phyloP scores from a whole-genome alignment of 2,329 filamentous ascomycete species.

The Aspergillus udagawae region DNA sequence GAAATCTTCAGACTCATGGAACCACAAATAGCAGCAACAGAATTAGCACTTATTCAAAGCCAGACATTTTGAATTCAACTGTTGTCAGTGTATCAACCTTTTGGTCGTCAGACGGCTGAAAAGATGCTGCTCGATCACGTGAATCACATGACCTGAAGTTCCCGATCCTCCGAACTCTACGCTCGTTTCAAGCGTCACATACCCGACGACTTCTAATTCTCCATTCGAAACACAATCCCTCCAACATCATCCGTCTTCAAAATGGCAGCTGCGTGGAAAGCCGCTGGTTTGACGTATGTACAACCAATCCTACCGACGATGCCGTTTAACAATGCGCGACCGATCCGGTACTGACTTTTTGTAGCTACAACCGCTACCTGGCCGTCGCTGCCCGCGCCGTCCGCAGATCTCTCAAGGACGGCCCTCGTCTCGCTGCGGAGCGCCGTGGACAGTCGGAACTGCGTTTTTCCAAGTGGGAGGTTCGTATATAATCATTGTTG shows the following conservation, averaged over 20 bases:
- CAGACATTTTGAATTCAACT: not conserved
- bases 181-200: slow-evolving; percentile 28
- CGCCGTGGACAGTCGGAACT: slow-evolving; percentile 85
- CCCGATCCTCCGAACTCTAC: slow-evolving; percentile 35
- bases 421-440: slow-evolving; percentile 81
- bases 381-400: slow-evolving; percentile 90
- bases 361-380: slow-evolving; percentile 99
- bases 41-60: not conserved
- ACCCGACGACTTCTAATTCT: slow-evolving; percentile 25
- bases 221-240: slow-evolving; percentile 26
- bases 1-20: not conserved
- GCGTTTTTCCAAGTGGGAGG: slow-evolving; percentile 91
- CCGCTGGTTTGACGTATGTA: slow-evolving; percentile 87
- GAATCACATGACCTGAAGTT: slow-evolving; percentile 21
- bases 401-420: slow-evolving; percentile 95
- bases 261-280: slow-evolving; percentile 99
- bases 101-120: not conserved
- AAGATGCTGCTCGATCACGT: not conserved
- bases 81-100: not conserved
- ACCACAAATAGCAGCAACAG: not conserved
- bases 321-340: slow-evolving; percentile 1
- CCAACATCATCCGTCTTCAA: slow-evolving; percentile 45
- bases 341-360: slow-evolving; percentile 23
- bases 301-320: slow-evolving; percentile 20
- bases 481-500: slow-evolving; percentile 51